These are phyloP conservation scores for Pyracantha coccinea DNA, from an alignment of 331 rosid species.

Conservation along the genomic window DNA sequence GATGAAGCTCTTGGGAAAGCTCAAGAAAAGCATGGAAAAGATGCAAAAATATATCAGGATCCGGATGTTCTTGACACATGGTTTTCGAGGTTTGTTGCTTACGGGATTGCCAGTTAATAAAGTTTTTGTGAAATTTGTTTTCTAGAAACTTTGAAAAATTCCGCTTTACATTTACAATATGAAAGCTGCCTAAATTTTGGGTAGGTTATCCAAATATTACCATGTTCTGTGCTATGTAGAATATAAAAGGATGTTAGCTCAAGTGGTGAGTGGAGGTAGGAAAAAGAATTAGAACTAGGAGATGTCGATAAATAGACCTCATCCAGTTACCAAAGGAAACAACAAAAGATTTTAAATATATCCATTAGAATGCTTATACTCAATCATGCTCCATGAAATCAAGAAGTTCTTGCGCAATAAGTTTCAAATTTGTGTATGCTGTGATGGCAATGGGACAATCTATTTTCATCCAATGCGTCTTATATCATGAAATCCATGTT, in stretches of 20 bases:
- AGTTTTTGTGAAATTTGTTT: background rate
- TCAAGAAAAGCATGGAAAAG: conserved; percentile 56
- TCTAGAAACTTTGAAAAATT: background rate
- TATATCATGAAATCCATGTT: background rate
- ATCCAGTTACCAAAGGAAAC: background rate
- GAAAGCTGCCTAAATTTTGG: background rate
- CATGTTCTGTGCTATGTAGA: background rate
- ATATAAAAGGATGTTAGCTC: background rate
- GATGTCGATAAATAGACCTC: background rate
- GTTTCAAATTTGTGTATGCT: background rate
- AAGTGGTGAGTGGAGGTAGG: background rate
- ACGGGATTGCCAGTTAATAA: background rate
- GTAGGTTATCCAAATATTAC: background rate
- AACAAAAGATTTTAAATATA: background rate
- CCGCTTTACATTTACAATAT: background rate
- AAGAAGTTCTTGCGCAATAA: background rate
- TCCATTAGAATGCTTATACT: background rate
- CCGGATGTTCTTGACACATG: conserved; percentile 98
- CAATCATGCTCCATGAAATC: background rate
- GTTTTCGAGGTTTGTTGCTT: conserved; percentile 79
- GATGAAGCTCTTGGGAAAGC: conserved; percentile 80
- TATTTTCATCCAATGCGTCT: background rate
- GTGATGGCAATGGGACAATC: background rate
- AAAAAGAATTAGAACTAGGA: background rate
- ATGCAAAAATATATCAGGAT: conserved; percentile 84